A percentile compares a stretch with the other conserved stretches of the same genome.
Conservation (phyloP, 2,329 filamentous ascomycete genomes). For the Cephalotrichum gorgonifer region DNA sequence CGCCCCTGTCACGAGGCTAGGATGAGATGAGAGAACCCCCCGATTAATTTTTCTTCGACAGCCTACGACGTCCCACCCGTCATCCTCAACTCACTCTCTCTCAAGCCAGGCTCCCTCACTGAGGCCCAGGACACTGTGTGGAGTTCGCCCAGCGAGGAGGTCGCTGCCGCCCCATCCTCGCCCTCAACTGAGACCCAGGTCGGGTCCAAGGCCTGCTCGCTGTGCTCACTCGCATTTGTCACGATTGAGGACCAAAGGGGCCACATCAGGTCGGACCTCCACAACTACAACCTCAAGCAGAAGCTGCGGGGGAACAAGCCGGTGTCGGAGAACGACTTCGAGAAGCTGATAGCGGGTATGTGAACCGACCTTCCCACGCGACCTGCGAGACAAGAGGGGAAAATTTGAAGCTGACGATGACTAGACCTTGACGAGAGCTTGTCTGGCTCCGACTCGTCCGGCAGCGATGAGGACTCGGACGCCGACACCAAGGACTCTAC, state of each 20-base stretch:
- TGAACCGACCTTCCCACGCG: background rate
- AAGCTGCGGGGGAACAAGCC: slow-evolving; percentile 64
- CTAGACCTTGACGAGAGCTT: slow-evolving; percentile 78
- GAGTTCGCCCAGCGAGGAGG: background rate
- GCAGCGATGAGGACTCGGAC: slow-evolving; percentile 57
- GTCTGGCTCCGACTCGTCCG: slow-evolving; percentile 73
- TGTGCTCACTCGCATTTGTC: slow-evolving; percentile 65
- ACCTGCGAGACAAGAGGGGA: background rate
- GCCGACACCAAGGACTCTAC: slow-evolving; percentile 53
- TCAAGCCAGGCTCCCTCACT: slow-evolving; percentile 1
- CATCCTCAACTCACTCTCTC: slow-evolving; percentile 1
- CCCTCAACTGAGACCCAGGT: slow-evolving; percentile 29
- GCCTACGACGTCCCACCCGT: slow-evolving; percentile 4
- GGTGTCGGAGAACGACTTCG: slow-evolving; percentile 75
- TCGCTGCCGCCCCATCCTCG: background rate
- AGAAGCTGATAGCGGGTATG: slow-evolving; percentile 58
- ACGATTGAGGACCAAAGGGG: slow-evolving; percentile 71
- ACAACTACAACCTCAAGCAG: slow-evolving; percentile 90
- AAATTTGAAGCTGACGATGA: background rate
- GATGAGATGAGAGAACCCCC: background rate
- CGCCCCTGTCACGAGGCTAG: background rate
- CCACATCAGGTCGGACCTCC: slow-evolving; percentile 83
- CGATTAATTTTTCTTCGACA: background rate
- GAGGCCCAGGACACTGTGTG: background rate
- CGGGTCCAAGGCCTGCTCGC: slow-evolving; percentile 64